Conservation (phyloP, 1,284 basidiomycete genomes). For the Moesziomyces sp. region DNA sequence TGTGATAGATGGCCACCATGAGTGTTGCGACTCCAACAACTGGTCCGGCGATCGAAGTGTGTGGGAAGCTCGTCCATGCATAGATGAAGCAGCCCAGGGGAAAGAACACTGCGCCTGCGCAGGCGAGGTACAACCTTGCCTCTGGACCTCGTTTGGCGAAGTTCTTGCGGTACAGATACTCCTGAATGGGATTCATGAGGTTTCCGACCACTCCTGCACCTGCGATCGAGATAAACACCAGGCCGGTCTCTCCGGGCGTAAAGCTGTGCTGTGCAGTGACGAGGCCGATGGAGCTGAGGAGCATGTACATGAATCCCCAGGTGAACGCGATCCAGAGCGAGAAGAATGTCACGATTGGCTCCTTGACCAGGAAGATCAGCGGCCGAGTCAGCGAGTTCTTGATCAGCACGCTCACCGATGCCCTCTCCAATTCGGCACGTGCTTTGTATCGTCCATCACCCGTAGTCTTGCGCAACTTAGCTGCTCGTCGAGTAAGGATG, state of each 20-base stretch:
- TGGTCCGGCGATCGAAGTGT: conserved; percentile 50
- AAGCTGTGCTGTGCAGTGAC: conserved; percentile 73
- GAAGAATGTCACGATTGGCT: conserved; percentile 77
- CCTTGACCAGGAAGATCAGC: conserved; percentile 73
- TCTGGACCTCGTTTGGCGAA: conserved; percentile 67
- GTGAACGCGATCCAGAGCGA: conserved; percentile 67
- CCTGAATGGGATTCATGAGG: conserved; percentile 72
- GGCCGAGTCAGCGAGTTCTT: conserved; percentile 78
- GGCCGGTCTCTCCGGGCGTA: conserved; percentile 71
- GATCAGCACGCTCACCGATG: conserved; percentile 73
- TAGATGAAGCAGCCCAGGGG: conserved; percentile 60
- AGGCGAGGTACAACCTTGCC: conserved; percentile 70
- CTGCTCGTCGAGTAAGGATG: conserved; percentile 68
- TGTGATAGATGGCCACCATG: conserved; percentile 57
- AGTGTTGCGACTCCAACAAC: conserved; percentile 66
- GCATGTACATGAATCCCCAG: conserved; percentile 79
- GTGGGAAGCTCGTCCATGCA: conserved; percentile 65
- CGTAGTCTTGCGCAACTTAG: conserved; percentile 68
- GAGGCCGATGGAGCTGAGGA: conserved; percentile 70
- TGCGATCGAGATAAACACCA: conserved; percentile 55
- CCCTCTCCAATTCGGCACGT: conserved; percentile 75
- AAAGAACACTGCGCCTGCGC: conserved; percentile 45
- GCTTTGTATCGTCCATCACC: conserved; percentile 75
- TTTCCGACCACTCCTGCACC: conserved; percentile 72
- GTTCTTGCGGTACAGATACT: conserved; percentile 40